A percentile compares a stretch with the other conserved stretches of the same genome.
Conservation (phyloP, 139 green algal species). For the Chlorella ohadii region DNA sequence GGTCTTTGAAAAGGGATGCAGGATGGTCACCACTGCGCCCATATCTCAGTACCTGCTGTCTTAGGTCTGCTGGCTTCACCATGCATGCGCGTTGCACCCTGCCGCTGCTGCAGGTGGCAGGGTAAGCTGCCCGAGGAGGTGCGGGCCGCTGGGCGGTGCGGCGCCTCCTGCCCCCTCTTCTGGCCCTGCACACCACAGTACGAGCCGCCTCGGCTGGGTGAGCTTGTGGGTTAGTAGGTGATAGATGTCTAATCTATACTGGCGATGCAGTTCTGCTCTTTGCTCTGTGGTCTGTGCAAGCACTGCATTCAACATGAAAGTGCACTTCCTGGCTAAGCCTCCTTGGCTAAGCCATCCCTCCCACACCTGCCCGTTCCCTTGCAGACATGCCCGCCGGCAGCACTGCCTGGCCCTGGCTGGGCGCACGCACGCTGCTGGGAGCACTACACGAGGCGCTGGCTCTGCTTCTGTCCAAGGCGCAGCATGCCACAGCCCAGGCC, state of each 20-base stretch:
- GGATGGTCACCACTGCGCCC: too few relatives aligned
- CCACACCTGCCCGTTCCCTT: not conserved
- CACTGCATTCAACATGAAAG: too few relatives aligned
- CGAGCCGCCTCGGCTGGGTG: not conserved
- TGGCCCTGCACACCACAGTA: conserved; percentile 41
- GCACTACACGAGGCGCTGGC: not conserved
- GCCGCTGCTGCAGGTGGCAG: conserved; percentile 57
- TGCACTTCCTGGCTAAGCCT: too few relatives aligned
- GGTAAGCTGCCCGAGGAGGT: conserved; percentile 38
- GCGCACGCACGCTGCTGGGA: not conserved
- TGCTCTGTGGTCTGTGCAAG: too few relatives aligned
- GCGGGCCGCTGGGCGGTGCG: not conserved
- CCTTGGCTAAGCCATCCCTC: too few relatives aligned
- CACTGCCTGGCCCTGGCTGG: too few relatives aligned
- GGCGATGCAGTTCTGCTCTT: too few relatives aligned
- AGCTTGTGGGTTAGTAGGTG: not conserved
- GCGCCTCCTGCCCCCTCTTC: conserved; percentile 48
- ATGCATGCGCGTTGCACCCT: too few relatives aligned
- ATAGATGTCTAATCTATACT: too few relatives aligned
- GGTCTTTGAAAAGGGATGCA: too few relatives aligned
- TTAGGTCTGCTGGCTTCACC: too few relatives aligned
- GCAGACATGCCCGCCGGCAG: not conserved
- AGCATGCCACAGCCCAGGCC: conserved; percentile 14
- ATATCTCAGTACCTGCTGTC: too few relatives aligned
- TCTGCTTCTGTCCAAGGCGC: not conserved